Conservation (phyloP, 306 rosid genomes). For the Trichosanthes cucumerina region DNA sequence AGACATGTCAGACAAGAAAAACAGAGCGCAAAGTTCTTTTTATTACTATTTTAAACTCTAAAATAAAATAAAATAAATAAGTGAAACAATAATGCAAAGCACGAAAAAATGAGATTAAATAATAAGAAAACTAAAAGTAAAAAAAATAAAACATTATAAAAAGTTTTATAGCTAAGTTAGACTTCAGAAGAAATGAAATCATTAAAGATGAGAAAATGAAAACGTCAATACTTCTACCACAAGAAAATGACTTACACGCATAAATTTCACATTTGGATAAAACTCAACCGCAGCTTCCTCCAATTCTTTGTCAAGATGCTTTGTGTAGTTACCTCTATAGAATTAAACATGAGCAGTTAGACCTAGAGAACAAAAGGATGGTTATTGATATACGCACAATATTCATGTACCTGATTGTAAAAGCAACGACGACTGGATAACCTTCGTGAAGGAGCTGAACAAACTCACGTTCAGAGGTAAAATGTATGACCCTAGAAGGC, state of each 20-base stretch:
- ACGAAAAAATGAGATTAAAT: background rate
- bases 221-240: background rate
- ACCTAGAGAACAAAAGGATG: slow-evolving; percentile 11
- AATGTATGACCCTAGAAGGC: slow-evolving; percentile 72
- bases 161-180: background rate
- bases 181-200: background rate
- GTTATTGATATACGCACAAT: background rate
- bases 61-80: background rate
- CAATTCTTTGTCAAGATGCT: slow-evolving; percentile 66
- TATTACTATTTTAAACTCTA: background rate
- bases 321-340: slow-evolving; percentile 68
- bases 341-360: slow-evolving; percentile 13
- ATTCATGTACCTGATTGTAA: slow-evolving; percentile 55
- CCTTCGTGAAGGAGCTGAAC: slow-evolving; percentile 85
- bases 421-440: slow-evolving; percentile 73
- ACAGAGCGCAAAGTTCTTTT: background rate
- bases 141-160: too few species aligned
- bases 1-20: background rate
- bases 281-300: slow-evolving; percentile 83
- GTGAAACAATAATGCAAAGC: background rate
- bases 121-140: background rate
- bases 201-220: background rate
- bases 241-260: slow-evolving; percentile 58
- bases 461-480: slow-evolving; percentile 86
- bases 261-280: slow-evolving; percentile 68